Base-by-base conservation (phyloP, 352 stramenopile genomes). In the Phytopythium ostracodes region DNA sequence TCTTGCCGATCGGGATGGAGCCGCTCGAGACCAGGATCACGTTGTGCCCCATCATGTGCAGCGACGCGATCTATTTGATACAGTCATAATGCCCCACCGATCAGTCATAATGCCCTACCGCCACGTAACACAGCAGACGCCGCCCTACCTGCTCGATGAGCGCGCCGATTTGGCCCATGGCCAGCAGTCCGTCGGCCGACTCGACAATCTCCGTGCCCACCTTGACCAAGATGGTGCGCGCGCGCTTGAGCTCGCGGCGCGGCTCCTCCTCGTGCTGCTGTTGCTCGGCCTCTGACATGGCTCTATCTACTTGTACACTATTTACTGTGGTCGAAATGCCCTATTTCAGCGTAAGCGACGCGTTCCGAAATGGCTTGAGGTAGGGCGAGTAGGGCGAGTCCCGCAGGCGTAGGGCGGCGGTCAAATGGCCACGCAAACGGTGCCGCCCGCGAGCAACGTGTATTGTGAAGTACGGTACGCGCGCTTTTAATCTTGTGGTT, bases 191-290 rank as follows among this genome's bases (percentile, higher is more conserved):
- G 47, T 92, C 79, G 24, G 76, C 66, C 50, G 83, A 92, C 72
- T 91, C 81, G 58, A 94, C 84, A 62, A 92, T 91, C 70, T 94
- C 85, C 31, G 83, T 92, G 67, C 85, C 85, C 65, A 94, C 89
- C 63, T 94, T 94, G 62, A 94, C 76, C 40, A 94, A 74, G 65
- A 94, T 88, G 25, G 81, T 91, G 63, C 78, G 81, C 50, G 79
- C 66, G 58, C 79, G 78, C 56, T 78, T 73, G 42, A 90, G 64
- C 46, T 88, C 75, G 43, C 66, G 73, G 15, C 78, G 75, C 18
- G 56, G 40, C 43, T 18, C 60, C 62, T 59, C 52, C 8, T 40
- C 52, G 20, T n/a, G n/a, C n/a, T 17, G 35, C 52, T 33, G 52
- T 35, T 44, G 31, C 52, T 59, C 17, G 6, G 6, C 4, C 35